phyloP scores from a whole-genome alignment of 176 grass and related monocot species.

The Saccharum spontaneum region DNA sequence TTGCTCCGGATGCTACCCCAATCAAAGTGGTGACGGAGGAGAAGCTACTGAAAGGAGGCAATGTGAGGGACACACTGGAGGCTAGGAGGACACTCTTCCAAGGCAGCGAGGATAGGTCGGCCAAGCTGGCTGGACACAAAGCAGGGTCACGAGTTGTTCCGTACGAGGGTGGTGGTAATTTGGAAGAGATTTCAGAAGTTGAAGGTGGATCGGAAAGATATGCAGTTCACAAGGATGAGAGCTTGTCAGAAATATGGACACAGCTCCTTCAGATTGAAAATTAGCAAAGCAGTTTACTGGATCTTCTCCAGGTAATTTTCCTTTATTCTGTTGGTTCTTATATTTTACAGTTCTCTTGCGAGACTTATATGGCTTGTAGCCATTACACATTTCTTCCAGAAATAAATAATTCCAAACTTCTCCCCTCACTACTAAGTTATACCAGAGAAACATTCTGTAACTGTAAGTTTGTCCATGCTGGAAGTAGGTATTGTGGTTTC shows the following conservation, averaged over 20 bases:
- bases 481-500: background rate
- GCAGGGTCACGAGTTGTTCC: slow-evolving; percentile 72
- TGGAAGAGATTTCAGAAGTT: slow-evolving; percentile 62
- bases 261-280: slow-evolving; percentile 97
- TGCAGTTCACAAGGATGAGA: slow-evolving; percentile 59
- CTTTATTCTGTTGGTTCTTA: background rate
- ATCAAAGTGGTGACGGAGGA: slow-evolving; percentile 76
- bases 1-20: slow-evolving; percentile 61
- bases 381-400: background rate
- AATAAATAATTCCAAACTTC: background rate
- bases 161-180: slow-evolving; percentile 43
- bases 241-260: slow-evolving; percentile 61
- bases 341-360: slow-evolving; percentile 4
- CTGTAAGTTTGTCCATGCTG: background rate
- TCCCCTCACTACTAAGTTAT: slow-evolving; percentile 4
- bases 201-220: slow-evolving; percentile 41
- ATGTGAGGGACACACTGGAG: slow-evolving; percentile 56
- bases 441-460: background rate
- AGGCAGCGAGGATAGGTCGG: slow-evolving; percentile 51
- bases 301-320: slow-evolving; percentile 90
- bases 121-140: slow-evolving; percentile 53
- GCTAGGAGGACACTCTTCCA: slow-evolving; percentile 57
- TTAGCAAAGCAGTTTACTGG: slow-evolving; percentile 81
- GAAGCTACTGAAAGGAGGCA: slow-evolving; percentile 55
- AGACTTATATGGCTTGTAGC: background rate